Conservation (phyloP, 1,139 yeast genomes). For the Cylindricascospora bacillispora region DNA sequence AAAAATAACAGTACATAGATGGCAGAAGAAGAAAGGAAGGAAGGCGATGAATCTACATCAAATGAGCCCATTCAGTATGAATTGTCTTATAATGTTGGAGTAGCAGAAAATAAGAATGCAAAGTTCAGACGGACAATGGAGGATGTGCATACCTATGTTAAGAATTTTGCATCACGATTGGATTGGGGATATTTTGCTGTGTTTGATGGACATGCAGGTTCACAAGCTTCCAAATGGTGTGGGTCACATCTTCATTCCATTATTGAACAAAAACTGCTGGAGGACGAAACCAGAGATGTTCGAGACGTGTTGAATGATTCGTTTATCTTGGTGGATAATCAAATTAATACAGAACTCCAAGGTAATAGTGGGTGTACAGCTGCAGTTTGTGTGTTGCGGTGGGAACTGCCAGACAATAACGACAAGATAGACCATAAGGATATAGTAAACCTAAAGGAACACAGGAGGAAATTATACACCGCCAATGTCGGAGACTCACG, state of each 20-base stretch:
- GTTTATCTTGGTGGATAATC: constrained; percentile 62
- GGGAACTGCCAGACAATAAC: constrained; percentile 49
- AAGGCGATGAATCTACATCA: too few relatives aligned
- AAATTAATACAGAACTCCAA: constrained; percentile 42
- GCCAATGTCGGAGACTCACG: constrained; percentile 96
- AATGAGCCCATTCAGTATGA: constrained; percentile 30
- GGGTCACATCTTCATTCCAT: constrained; percentile 65
- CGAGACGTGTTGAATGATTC: constrained; percentile 44
- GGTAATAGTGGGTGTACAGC: constrained; percentile 89
- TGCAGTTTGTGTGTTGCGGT: constrained; percentile 80
- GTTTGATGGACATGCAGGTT: constrained; percentile 97
- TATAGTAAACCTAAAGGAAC: constrained; percentile 26
- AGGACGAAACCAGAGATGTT: constrained; percentile 34
- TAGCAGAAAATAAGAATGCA: constrained; percentile 74
- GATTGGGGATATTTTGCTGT: constrained; percentile 96
- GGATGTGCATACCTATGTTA: constrained; percentile 88
- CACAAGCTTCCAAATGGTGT: constrained; percentile 90
- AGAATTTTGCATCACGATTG: constrained; percentile 75
- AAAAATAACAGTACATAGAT: too few relatives aligned
- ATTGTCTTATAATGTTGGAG: constrained; percentile 67
- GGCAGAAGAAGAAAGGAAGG: too few relatives aligned
- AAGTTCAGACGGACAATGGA: constrained; percentile 87
- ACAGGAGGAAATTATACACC: constrained; percentile 69
- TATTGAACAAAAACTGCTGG: constrained; percentile 25
- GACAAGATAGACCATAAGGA: constrained; percentile 7